These are phyloP conservation scores for Silene noctiflora DNA, from an alignment of 179 eudicot genomes.

Conservation along the genomic window DNA sequence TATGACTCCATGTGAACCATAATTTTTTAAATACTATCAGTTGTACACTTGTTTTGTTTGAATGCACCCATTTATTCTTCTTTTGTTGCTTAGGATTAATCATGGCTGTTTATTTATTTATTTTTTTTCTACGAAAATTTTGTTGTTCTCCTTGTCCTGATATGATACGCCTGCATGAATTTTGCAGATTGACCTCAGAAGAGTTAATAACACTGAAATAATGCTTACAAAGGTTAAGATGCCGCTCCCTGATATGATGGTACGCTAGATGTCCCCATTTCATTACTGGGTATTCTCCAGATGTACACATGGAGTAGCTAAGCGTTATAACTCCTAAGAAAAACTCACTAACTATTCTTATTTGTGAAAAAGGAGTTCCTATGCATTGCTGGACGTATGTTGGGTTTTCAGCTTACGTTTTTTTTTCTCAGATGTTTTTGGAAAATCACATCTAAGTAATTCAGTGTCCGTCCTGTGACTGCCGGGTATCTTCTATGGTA, in stretches of 20 bases:
- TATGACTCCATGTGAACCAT: background rate
- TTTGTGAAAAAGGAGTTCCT: background rate
- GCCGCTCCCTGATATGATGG: constrained; percentile 99
- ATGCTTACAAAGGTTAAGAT: constrained; percentile 99
- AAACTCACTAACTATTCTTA: background rate
- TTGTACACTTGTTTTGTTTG: background rate
- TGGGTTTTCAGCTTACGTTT: background rate
- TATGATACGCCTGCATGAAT: constrained; percentile 20
- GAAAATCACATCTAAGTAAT: constrained; percentile 2
- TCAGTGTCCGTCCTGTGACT: background rate
- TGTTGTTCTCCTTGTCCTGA: background rate
- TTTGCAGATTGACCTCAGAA: constrained; percentile 77
- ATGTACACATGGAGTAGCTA: background rate
- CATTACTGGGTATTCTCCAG: constrained; percentile 3
- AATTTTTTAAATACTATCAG: constrained; percentile 1
- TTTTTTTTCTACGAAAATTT: background rate
- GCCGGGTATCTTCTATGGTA: background rate
- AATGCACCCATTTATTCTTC: background rate
- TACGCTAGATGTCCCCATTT: constrained; percentile 34
- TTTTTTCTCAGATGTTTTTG: background rate
- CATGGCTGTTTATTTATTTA: background rate
- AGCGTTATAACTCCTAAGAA: background rate
- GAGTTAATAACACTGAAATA: constrained; percentile 91
- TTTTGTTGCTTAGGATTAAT: constrained; percentile 3
- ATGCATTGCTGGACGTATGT: background rate